Percentiles rank a stretch among this genome's conserved stretches.
Conservation (phyloP, 768 basidiomycete genomes). For the Galerina sulciceps region DNA sequence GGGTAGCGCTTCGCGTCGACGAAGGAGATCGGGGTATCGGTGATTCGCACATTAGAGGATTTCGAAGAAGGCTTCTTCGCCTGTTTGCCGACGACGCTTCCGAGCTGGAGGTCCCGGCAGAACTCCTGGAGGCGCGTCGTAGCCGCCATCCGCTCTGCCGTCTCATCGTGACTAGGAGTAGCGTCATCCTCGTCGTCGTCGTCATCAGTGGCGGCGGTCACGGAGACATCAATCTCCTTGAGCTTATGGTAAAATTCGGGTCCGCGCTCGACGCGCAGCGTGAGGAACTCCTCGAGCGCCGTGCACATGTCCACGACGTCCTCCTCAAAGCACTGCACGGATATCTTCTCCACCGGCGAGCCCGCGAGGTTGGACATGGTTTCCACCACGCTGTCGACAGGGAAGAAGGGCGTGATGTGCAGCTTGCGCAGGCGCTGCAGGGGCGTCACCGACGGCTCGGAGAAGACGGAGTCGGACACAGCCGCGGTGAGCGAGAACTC, state of each 20-base stretch:
- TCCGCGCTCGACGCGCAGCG: conserved; percentile 51
- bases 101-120: conserved; percentile 50
- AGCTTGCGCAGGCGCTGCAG: conserved; percentile 55
- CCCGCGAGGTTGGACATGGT: conserved; percentile 62
- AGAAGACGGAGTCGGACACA: conserved; percentile 45
- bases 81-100: conserved; percentile 33
- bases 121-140: conserved; percentile 51
- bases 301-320: conserved; percentile 65
- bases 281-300: conserved; percentile 60
- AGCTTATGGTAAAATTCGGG: conserved; percentile 55
- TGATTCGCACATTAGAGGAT: background rate
- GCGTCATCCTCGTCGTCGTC: conserved; percentile 6
- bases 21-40: conserved; percentile 15
- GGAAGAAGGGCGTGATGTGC: conserved; percentile 66
- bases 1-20: conserved; percentile 23
- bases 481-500: conserved; percentile 59
- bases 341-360: conserved; percentile 61
- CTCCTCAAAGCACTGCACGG: conserved; percentile 63
- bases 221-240: conserved; percentile 48
- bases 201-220: conserved; percentile 41
- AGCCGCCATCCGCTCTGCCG: conserved; percentile 41
- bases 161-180: conserved; percentile 36
- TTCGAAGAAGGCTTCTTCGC: conserved; percentile 10
- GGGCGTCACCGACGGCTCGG: conserved; percentile 47
- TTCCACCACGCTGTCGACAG: conserved; percentile 61